These are phyloP conservation scores for Amanita pallidorosea DNA, from an alignment of 768 basidiomycete species.

Conservation along the genomic window DNA sequence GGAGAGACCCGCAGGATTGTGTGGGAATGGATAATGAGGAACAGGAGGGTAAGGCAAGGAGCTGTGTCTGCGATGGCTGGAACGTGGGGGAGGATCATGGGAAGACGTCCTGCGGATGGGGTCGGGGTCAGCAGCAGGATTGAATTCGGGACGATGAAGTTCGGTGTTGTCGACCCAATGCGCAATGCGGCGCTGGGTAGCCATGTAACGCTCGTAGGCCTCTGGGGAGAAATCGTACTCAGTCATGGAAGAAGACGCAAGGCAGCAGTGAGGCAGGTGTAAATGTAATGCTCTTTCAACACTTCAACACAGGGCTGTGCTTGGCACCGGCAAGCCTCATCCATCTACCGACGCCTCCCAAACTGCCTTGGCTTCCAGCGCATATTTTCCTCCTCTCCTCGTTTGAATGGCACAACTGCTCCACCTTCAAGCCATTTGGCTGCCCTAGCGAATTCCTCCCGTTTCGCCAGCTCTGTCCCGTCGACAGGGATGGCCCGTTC, in stretches of 20 bases:
- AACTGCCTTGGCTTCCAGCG: slow-evolving; percentile 6
- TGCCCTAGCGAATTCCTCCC: slow-evolving; percentile 9
- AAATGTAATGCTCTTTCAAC: neutral
- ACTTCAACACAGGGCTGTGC: slow-evolving; percentile 1
- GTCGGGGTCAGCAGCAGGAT: neutral
- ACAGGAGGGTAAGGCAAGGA: slow-evolving; percentile 5
- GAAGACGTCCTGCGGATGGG: neutral
- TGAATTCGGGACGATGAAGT: slow-evolving; percentile 21
- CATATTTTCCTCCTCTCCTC: slow-evolving; percentile 1
- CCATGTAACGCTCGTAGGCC: slow-evolving; percentile 36
- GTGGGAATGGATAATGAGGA: neutral
- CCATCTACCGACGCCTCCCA: neutral
- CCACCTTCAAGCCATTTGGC: slow-evolving; percentile 17
- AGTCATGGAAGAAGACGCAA: slow-evolving; percentile 26
- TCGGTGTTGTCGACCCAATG: slow-evolving; percentile 43
- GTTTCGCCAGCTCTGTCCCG: too few species aligned
- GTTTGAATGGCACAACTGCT: slow-evolving; percentile 14
- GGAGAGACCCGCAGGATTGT: slow-evolving; percentile 3
- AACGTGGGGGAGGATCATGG: neutral
- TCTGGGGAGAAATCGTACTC: slow-evolving; percentile 55
- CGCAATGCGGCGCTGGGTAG: slow-evolving; percentile 35
- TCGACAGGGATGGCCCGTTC: slow-evolving; percentile 13
- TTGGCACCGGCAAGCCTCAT: too few species aligned
- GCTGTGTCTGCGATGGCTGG: slow-evolving; percentile 3
- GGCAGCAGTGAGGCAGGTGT: neutral